A percentile compares a stretch with the other conserved stretches of the same genome.
Conservation (phyloP, 2,329 filamentous ascomycete species). For the Calonectria hawksworthii region DNA sequence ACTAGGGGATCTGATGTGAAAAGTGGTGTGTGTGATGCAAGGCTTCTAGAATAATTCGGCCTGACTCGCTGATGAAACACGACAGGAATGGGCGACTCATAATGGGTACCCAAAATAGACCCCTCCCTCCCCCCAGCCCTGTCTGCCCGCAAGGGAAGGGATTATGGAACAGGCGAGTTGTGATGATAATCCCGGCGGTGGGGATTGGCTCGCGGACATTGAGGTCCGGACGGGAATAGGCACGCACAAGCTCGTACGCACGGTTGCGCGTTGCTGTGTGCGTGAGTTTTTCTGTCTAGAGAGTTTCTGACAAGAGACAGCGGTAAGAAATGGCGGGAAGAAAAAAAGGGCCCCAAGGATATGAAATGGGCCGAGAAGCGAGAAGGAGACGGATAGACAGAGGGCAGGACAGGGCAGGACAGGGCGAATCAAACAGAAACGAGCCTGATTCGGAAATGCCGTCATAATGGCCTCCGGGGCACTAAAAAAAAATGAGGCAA, state of each 20-base stretch:
- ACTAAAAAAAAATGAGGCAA: slow-evolving; percentile 12
- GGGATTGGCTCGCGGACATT: slow-evolving; percentile 38
- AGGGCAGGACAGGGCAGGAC: not conserved
- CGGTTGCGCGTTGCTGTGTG: not conserved
- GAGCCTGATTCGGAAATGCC: slow-evolving; percentile 19
- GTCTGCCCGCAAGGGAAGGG: not conserved
- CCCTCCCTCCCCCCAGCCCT: not conserved
- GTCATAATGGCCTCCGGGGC: not conserved
- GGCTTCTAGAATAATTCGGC: slow-evolving; percentile 40
- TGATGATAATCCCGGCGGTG: slow-evolving; percentile 18
- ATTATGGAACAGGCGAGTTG: slow-evolving; percentile 26
- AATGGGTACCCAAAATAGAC: slow-evolving; percentile 16
- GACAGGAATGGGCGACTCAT: slow-evolving; percentile 8
- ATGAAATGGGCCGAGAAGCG: not conserved
- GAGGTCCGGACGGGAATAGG: slow-evolving; percentile 27
- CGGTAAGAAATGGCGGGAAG: slow-evolving; percentile 2
- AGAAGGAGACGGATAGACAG: not conserved
- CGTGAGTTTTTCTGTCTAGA: not conserved
- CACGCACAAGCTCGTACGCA: slow-evolving; percentile 4
- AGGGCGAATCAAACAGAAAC: not conserved
- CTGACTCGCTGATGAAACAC: slow-evolving; percentile 33
- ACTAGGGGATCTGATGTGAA: slow-evolving; percentile 4
- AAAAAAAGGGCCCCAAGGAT: not conserved
- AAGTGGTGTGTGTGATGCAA: slow-evolving; percentile 27
- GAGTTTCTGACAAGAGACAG: not conserved